Evolutionary conservation across 306 rosid genomes (phyloP), one percentile per base, ranked within the genome.

Genomic region (Pyrus betulifolia): DNA sequence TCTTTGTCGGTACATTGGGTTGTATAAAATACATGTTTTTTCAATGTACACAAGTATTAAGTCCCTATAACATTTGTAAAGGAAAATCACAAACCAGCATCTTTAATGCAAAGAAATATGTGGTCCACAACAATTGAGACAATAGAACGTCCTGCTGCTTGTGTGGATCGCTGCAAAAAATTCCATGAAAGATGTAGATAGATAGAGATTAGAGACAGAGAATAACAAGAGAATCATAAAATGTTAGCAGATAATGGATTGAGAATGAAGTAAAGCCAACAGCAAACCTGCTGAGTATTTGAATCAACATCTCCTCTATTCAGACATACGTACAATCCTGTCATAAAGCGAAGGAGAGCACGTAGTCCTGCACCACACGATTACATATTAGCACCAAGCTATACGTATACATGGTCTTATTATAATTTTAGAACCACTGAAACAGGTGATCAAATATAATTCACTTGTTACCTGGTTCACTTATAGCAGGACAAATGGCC

Each of bases 401-500:
- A 75, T 13, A 58, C 52, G 42, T 64, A 81, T 35, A 40, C 59
- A 49, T 15, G 5, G 21, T 49, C 55, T 49, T 28, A 22, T 8
- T 71, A 13, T 62, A 23, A 31, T 74, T n/a, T 71, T 66, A 23
- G 67, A 22, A 83, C 45, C 54, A 75, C 18, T 61, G 72, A 74
- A 78, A 64, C 23, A 74, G 45, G 69, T 76, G 67, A 60, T 42
- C 69, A 49, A 72, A 69, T 22, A 31, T 35, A 68, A 42, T 54
- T 67, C 55, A 66, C 51, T 38, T 66, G 38, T 71, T 72, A 91
- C 98, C 97, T 67, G 98, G 97, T 85, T 93, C 98, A 65, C 98
- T 93, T 84, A 93, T 74, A 74, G 92, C 97, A 78, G 98, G 97
- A 77, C 98, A 93, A 71, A 93, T 84, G 76, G 97, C 97, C 88